Conservation (phyloP, 257 asterid species). For the Oldenlandia corymbosa region DNA sequence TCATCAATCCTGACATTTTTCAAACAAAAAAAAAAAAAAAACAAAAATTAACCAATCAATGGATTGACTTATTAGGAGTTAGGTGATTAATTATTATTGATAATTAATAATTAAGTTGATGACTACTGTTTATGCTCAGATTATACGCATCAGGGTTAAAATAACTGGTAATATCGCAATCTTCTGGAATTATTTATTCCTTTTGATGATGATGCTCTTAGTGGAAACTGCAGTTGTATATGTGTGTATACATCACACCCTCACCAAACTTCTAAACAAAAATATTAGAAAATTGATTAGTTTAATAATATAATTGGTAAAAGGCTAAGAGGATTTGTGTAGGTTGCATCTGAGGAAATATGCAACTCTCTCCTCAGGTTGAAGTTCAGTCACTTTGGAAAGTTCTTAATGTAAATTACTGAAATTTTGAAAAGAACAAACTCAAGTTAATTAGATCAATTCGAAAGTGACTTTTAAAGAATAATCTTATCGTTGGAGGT, state of each 20-base stretch:
- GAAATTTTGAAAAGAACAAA: neutral
- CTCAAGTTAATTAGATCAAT: too few relatives aligned
- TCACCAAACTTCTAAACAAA: neutral
- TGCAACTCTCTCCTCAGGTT: too few relatives aligned
- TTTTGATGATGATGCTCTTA: neutral
- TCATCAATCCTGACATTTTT: too few relatives aligned
- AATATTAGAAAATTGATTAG: neutral
- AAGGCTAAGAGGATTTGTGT: too few relatives aligned
- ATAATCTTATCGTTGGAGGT: too few relatives aligned
- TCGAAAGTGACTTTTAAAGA: too few relatives aligned
- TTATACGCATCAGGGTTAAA: neutral
- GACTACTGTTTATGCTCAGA: neutral
- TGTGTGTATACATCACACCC: neutral
- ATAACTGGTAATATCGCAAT: too few relatives aligned
- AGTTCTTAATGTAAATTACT: neutral
- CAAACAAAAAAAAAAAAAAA: too few relatives aligned
- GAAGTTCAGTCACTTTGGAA: neutral
- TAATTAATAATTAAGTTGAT: neutral
- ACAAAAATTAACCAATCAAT: neutral
- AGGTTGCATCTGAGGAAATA: neutral
- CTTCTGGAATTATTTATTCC: too few relatives aligned
- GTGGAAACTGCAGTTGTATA: too few relatives aligned
- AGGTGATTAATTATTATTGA: neutral
- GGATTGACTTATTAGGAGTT: neutral
- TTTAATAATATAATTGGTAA: too few relatives aligned